Percentiles rank a stretch among this genome's conserved stretches.
Conservation (phyloP, 78 protist genomes). For the Dictyostelium firmibasis region DNA sequence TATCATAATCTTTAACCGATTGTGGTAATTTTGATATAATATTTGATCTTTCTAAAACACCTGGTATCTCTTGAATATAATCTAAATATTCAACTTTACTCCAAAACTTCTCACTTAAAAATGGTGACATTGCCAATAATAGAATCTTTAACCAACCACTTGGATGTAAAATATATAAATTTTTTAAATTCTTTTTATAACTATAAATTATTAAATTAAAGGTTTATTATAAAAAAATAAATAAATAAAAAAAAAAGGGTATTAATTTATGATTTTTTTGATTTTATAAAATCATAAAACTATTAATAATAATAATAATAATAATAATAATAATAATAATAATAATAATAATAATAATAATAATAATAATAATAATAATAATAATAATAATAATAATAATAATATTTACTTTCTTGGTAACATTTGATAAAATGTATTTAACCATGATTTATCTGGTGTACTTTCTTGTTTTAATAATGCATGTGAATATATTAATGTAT, state of each 20-base stretch:
- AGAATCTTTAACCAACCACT: constrained; percentile 47
- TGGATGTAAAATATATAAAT: constrained; percentile 61
- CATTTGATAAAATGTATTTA: constrained; percentile 26
- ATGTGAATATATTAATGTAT: constrained; percentile 50
- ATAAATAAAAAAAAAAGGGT: not conserved
- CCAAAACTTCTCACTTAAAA: constrained; percentile 78
- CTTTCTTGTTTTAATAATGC: constrained; percentile 25
- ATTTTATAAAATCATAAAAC: too few relatives aligned
- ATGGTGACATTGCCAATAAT: constrained; percentile 74
- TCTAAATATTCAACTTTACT: constrained; percentile 48
- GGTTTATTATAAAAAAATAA: too few relatives aligned
- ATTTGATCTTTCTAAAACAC: not conserved
- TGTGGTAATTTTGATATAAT: constrained; percentile 14
- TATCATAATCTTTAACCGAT: constrained; percentile 18
- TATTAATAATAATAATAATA: not conserved
- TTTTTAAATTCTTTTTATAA: constrained; percentile 67
- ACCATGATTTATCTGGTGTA: constrained; percentile 60
- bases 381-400: too few relatives aligned
- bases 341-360: too few relatives aligned
- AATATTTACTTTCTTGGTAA: constrained; percentile 69
- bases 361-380: too few relatives aligned
- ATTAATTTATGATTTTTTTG: not conserved
- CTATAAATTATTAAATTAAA: too few relatives aligned
- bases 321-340: not conserved
- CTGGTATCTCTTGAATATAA: constrained; percentile 67